phyloP scores from a whole-genome alignment of 495 filamentous ascomycete genomes.

The Friedmanniomyces simplex region DNA sequence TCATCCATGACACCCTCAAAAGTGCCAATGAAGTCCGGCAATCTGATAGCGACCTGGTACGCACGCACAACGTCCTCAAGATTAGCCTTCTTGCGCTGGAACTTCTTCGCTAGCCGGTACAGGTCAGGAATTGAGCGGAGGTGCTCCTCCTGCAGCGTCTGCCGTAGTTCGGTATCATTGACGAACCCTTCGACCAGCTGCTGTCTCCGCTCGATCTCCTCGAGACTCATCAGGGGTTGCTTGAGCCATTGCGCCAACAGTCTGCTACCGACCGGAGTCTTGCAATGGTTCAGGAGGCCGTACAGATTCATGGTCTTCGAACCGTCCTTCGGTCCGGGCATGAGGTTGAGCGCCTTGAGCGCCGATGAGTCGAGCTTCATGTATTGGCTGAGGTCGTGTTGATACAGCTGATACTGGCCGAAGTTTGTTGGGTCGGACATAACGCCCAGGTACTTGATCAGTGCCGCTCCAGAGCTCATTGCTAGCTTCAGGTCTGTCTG shows the following conservation, averaged over 20 bases:
- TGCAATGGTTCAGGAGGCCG: slow-evolving; percentile 93
- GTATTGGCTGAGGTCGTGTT: slow-evolving; percentile 92
- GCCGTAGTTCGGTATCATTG: slow-evolving; percentile 82
- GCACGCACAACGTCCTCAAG: slow-evolving; percentile 91
- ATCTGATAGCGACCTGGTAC: slow-evolving; percentile 85
- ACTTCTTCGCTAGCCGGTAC: slow-evolving; percentile 86
- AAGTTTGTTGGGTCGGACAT: slow-evolving; percentile 88
- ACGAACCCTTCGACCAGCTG: slow-evolving; percentile 94
- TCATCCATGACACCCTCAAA: slow-evolving; percentile 95
- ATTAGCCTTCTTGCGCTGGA: slow-evolving; percentile 80
- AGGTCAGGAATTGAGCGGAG: slow-evolving; percentile 88
- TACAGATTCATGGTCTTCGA: slow-evolving; percentile 96
- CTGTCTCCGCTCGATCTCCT: slow-evolving; percentile 83
- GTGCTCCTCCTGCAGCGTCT: slow-evolving; percentile 97
- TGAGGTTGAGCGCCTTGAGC: slow-evolving; percentile 86
- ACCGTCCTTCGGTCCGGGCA: slow-evolving; percentile 90
- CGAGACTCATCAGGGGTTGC: slow-evolving; percentile 87
- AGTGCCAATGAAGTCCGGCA: slow-evolving; percentile 82
- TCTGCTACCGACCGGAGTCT: slow-evolving; percentile 84
- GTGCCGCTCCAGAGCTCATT: slow-evolving; percentile 86
- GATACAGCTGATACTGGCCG: slow-evolving; percentile 92
- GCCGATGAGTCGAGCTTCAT: slow-evolving; percentile 98
- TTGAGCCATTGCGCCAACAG: slow-evolving; percentile 94
- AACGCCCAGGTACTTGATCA: slow-evolving; percentile 93
- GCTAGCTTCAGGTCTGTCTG: slow-evolving; percentile 92